phyloP scores from a whole-genome alignment of 2,329 filamentous ascomycete species.

The Epicoccum nigrum region DNA sequence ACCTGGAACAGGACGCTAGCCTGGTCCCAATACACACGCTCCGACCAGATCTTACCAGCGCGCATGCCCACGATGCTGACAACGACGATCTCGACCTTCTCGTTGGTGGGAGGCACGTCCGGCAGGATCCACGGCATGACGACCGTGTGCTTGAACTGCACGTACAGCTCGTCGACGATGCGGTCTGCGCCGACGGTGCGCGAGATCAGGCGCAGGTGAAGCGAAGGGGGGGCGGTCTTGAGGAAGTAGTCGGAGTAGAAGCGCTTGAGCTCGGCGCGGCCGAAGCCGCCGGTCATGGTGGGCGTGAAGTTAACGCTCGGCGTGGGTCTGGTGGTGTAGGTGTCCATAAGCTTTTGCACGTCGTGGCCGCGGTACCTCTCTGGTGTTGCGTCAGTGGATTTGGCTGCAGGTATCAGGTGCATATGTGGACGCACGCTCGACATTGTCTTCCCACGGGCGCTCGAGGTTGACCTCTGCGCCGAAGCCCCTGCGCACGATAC shows the following conservation, averaged over 20 bases:
- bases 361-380: conserved; percentile 48
- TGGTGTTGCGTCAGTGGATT: conserved; percentile 21
- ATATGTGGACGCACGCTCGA: conserved; percentile 35
- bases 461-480: conserved; percentile 55
- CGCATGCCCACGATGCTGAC: conserved; percentile 63
- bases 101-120: conserved; percentile 61
- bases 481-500: conserved; percentile 66
- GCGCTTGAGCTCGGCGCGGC: conserved; percentile 48
- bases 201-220: conserved; percentile 61
- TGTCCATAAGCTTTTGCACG: conserved; percentile 46
- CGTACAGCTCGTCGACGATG: conserved; percentile 66
- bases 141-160: conserved; percentile 63
- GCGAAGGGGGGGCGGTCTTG: conserved; percentile 52
- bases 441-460: conserved; percentile 51
- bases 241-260: conserved; percentile 67
- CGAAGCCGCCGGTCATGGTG: conserved; percentile 55
- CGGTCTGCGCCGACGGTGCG: conserved; percentile 64
- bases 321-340: conserved; percentile 42
- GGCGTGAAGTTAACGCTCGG: conserved; percentile 53
- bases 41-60: conserved; percentile 60
- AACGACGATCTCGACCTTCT: conserved; percentile 62
- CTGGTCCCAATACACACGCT: conserved; percentile 69
- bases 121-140: conserved; percentile 66
- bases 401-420: neutral
- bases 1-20: conserved; percentile 65